Conservation (phyloP, 495 filamentous ascomycete genomes). For the Cenococcum geophilum region DNA sequence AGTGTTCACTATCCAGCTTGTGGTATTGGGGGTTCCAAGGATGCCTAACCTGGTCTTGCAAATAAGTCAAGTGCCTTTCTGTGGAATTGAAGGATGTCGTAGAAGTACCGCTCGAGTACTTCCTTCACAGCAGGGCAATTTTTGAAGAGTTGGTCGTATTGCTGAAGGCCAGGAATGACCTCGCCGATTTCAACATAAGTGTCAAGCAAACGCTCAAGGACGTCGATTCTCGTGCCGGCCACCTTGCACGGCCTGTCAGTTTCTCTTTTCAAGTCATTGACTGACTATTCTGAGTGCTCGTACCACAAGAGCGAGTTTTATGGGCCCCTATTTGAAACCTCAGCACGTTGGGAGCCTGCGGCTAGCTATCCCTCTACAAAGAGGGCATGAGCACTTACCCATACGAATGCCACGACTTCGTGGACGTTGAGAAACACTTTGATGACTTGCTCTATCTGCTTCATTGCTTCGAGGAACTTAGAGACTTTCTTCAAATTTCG, state of each 20-base stretch:
- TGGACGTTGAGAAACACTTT: constrained; percentile 18
- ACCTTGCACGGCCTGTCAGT: constrained; percentile 20
- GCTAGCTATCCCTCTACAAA: no score
- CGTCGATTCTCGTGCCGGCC: constrained; percentile 31
- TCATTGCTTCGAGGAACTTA: constrained; percentile 21
- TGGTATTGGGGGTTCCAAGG: no score
- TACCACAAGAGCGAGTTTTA: constrained; percentile 26
- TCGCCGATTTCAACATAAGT: constrained; percentile 43
- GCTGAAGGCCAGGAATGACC: constrained; percentile 36
- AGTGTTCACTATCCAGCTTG: no score
- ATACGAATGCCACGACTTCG: constrained; percentile 19
- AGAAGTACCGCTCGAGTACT: constrained; percentile 39
- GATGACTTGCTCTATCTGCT: constrained; percentile 14
- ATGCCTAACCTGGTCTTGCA: no score
- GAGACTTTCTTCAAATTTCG: constrained; percentile 9
- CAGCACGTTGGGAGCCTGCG: no score
- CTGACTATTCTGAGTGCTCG: no score
- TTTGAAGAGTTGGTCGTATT: constrained; percentile 37
- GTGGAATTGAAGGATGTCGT: constrained; percentile 46
- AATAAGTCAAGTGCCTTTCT: constrained; percentile 29
- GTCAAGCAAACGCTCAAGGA: constrained; percentile 41
- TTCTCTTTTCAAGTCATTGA: no score
- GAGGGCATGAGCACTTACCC: not conserved
- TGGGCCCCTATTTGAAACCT: constrained; percentile 10
- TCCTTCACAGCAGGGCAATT: constrained; percentile 31